Evolutionary conservation across 108 stramenopile species (phyloP).

Genomic region (Parietichytrium sp.): DNA sequence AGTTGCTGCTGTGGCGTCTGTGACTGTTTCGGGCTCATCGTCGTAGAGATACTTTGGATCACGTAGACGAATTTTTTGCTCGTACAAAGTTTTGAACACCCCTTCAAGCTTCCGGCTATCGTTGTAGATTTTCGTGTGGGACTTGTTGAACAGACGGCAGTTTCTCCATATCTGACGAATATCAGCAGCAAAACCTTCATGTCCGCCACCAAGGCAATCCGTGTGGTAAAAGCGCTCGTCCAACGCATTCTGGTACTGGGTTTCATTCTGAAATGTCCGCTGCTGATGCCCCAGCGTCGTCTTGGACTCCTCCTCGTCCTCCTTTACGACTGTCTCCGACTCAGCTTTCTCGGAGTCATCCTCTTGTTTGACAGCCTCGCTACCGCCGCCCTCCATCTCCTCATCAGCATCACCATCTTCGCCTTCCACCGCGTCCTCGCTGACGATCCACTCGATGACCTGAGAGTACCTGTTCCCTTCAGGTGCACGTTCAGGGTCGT

Average conservation of each 20-base stretch:
- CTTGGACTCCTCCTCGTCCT: neutral
- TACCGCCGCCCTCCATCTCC: neutral
- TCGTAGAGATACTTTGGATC: conserved; percentile 36
- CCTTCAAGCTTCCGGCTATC: conserved; percentile 13
- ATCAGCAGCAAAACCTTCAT: conserved; percentile 29
- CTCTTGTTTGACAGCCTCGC: neutral
- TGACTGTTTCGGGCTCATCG: no score
- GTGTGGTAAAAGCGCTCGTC: conserved; percentile 17
- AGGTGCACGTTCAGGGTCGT: neutral
- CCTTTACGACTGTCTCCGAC: no score
- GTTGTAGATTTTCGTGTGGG: conserved; percentile 33
- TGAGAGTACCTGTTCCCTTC: conserved; percentile 3
- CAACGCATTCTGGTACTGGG: no score
- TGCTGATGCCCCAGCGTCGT: no score
- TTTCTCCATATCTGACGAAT: conserved; percentile 16
- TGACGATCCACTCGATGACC: neutral
- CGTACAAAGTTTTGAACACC: neutral
- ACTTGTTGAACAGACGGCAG: conserved; percentile 32
- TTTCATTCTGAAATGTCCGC: no score
- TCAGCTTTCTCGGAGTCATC: conserved; percentile 13
- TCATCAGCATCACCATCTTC: conserved; percentile 11
- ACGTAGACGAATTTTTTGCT: neutral
- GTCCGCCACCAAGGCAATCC: conserved; percentile 21
- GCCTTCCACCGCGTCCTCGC: neutral
- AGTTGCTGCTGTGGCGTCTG: no score